These are phyloP conservation scores for Penicillium sp. DNA, from an alignment of 2,329 filamentous ascomycete species.

Conservation along the genomic window DNA sequence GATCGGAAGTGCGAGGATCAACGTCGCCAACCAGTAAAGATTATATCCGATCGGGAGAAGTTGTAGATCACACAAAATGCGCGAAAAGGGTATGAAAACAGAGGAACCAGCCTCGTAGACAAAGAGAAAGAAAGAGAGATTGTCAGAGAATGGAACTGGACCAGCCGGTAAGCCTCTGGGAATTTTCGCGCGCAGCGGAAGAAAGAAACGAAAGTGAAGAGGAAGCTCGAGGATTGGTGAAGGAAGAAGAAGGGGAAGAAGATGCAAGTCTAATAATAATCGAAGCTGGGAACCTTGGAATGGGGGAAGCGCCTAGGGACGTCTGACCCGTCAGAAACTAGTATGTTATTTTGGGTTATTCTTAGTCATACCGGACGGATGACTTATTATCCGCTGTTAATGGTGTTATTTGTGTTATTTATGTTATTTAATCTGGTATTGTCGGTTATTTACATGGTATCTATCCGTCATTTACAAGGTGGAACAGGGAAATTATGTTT, in stretches of 20 bases:
- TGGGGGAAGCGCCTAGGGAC: constrained; percentile 5
- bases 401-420: neutral
- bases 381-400: neutral
- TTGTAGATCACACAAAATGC: constrained; percentile 8
- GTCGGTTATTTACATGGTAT: neutral
- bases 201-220: constrained; percentile 28
- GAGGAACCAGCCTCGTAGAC: constrained; percentile 40
- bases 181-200: constrained; percentile 37
- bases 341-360: constrained; percentile 8
- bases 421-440: neutral
- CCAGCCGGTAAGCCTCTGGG: constrained; percentile 36
- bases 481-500: neutral
- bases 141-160: constrained; percentile 32
- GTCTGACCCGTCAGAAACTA: constrained; percentile 9
- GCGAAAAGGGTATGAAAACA: neutral
- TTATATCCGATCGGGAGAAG: constrained; percentile 13
- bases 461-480: neutral
- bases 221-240: constrained; percentile 16
- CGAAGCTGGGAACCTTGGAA: constrained; percentile 9
- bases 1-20: constrained; percentile 10
- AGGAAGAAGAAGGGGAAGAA: constrained; percentile 10
- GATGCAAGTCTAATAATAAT: constrained; percentile 18
- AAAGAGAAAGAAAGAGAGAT: constrained; percentile 29
- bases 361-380: neutral
- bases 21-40: constrained; percentile 4